Percentiles rank a stretch among this genome's conserved stretches.
Evolutionary conservation across 2,329 filamentous ascomycete genomes (phyloP).

Genomic region (Pseudogymnoascus sp.): DNA sequence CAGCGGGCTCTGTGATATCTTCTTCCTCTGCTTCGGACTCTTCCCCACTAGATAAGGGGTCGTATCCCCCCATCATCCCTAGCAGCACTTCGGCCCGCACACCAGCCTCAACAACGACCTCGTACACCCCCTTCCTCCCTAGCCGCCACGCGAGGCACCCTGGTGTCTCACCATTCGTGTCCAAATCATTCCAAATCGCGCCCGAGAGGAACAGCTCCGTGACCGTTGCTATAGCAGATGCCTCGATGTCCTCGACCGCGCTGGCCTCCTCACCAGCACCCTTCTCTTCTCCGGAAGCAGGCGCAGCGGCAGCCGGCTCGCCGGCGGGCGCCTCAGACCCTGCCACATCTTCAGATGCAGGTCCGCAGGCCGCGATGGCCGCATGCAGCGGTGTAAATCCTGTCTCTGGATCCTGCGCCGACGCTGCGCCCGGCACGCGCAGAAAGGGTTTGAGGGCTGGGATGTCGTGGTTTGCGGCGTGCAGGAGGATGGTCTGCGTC

Average conservation of each 20-base stretch:
- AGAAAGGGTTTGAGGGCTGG: constrained; percentile 25
- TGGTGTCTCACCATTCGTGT: constrained; percentile 78
- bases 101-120: constrained; percentile 78
- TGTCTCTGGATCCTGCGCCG: constrained; percentile 74
- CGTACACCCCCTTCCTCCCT: constrained; percentile 63
- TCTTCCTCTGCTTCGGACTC: constrained; percentile 37
- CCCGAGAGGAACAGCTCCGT: constrained; percentile 75
- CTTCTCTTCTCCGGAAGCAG: constrained; percentile 14
- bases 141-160: constrained; percentile 73
- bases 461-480: constrained; percentile 51
- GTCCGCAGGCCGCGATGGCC: constrained; percentile 67
- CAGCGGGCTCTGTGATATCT: constrained; percentile 24
- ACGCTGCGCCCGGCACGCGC: constrained; percentile 44
- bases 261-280: constrained; percentile 25
- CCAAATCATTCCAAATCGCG: constrained; percentile 95
- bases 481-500: constrained; percentile 54
- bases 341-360: not conserved
- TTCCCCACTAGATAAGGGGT: constrained; percentile 51
- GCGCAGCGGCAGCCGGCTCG: constrained; percentile 18
- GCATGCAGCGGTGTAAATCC: constrained; percentile 85
- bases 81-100: constrained; percentile 84
- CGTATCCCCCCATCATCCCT: constrained; percentile 72
- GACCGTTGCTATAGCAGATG: constrained; percentile 55
- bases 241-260: constrained; percentile 40
- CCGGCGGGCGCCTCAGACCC: constrained; percentile 22